Evolutionary conservation across 1,139 yeast species (phyloP), one percentile per base, ranked within the genome.

Genomic region (Torulaspora pretoriensis): DNA sequence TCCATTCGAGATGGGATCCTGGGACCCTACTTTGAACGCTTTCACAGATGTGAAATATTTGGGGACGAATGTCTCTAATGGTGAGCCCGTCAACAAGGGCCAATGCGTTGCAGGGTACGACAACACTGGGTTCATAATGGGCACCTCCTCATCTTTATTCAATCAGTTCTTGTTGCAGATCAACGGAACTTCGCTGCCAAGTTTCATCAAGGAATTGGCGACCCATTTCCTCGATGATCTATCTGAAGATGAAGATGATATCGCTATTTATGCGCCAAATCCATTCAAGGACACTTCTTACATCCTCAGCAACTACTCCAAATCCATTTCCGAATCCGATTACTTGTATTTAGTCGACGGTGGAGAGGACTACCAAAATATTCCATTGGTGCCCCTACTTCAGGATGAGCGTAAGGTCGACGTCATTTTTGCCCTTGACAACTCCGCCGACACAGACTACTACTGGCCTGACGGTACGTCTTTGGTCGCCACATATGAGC

Each of bases 1-100:
- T 51, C 90, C 97, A 1, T 86, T 69, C 56, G 96, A 89, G 67
- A 63, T 88, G 65, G 96, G 96, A 6, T 81, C 94, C 26, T 88
- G 95, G 94, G 96, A 89, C 62, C 84, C 88, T 30, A 73, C 85
- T 0, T 65, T 87, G 39, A 72, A 76, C 49, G 74, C 82, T 19
- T 88, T 89, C 68, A 72, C 82, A 19, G 81, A 82, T 48, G 69
- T 81, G 22, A 77, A 80, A 62, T 88, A 85, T 61, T 64, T 87
- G 49, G 97, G 97, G 31, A 76, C 94, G 1, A 65, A 73, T n/a
- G 73, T 80, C 25, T 61, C 69, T 17, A 72, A 78, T 52, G 96
- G 95, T 42, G 54, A 65, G 19, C 78, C 82, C 9, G 57, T 56
- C 8, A 59, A 56, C 32, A 37, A 56, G 19, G 69, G 65, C 33